phyloP scores from a whole-genome alignment of 108 stramenopile genomes.

The Conticribra guillardii region DNA sequence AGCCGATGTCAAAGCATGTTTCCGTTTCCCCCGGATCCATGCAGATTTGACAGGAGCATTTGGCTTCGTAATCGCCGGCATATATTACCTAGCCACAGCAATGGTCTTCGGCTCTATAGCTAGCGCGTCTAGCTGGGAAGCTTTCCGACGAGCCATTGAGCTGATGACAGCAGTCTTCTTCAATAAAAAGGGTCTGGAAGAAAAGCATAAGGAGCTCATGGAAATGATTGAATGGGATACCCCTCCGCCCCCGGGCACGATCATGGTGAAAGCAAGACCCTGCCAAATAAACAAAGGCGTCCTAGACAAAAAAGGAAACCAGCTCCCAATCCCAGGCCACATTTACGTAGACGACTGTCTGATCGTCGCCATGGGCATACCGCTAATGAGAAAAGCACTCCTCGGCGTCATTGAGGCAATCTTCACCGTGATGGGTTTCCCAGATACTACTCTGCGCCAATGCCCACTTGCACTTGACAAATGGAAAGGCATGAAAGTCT shows the following conservation, averaged over 20 bases:
- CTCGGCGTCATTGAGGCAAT: conserved; percentile 23
- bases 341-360: conserved; percentile 24
- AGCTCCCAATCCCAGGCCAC: background rate
- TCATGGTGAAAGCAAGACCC: background rate
- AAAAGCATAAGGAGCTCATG: background rate
- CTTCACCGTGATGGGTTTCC: conserved; percentile 23
- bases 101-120: conserved; percentile 7
- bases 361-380: background rate
- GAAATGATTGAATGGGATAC: conserved; percentile 9
- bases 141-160: conserved; percentile 12
- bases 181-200: background rate
- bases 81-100: conserved; percentile 3
- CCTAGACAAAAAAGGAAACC: background rate
- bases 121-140: conserved; percentile 8
- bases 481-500: conserved; percentile 2
- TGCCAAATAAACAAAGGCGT: conserved; percentile 2
- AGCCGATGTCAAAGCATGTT: conserved; percentile 10
- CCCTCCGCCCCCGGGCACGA: background rate
- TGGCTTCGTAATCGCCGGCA: background rate
- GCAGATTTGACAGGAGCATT: conserved; percentile 5
- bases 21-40: background rate
- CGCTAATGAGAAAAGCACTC: background rate
- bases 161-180: background rate
- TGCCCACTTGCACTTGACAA: conserved; percentile 26
- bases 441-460: background rate